Conservation (phyloP, 768 basidiomycete species). For the Aureoboletus auriporus region DNA sequence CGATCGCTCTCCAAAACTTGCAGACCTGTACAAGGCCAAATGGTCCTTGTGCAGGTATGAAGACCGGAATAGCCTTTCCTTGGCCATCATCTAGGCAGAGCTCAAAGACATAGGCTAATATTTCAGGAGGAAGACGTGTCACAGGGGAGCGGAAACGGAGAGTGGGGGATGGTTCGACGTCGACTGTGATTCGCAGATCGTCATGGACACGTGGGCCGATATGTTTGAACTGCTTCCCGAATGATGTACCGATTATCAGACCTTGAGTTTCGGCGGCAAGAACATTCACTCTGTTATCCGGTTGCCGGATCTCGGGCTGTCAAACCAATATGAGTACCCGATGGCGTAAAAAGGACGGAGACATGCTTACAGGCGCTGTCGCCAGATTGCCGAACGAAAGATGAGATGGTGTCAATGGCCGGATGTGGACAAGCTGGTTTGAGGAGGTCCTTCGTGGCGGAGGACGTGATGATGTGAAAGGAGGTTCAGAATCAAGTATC, state of each 20-base stretch:
- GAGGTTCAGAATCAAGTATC: background rate
- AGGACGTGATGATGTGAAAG: background rate
- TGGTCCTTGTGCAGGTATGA: background rate
- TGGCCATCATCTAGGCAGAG: background rate
- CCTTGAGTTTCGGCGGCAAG: background rate
- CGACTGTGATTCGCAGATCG: background rate
- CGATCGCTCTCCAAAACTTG: constrained; percentile 15
- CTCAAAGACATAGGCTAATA: constrained; percentile 27
- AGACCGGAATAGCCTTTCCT: background rate
- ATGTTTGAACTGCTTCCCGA: background rate
- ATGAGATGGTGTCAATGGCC: background rate
- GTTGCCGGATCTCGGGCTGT: background rate
- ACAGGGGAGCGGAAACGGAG: background rate
- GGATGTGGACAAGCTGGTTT: background rate
- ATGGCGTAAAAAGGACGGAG: background rate
- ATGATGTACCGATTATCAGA: background rate
- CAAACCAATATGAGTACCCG: background rate
- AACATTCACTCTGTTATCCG: background rate
- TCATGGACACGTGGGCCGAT: background rate
- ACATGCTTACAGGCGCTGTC: background rate
- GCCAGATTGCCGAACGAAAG: background rate
- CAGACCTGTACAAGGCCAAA: constrained; percentile 18
- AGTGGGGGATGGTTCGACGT: background rate
- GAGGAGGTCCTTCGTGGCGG: background rate
- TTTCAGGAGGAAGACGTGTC: constrained; percentile 26